These are phyloP conservation scores for Rhodotorula glutinis DNA, from an alignment of 1,284 basidiomycete genomes.

Conservation along the genomic window DNA sequence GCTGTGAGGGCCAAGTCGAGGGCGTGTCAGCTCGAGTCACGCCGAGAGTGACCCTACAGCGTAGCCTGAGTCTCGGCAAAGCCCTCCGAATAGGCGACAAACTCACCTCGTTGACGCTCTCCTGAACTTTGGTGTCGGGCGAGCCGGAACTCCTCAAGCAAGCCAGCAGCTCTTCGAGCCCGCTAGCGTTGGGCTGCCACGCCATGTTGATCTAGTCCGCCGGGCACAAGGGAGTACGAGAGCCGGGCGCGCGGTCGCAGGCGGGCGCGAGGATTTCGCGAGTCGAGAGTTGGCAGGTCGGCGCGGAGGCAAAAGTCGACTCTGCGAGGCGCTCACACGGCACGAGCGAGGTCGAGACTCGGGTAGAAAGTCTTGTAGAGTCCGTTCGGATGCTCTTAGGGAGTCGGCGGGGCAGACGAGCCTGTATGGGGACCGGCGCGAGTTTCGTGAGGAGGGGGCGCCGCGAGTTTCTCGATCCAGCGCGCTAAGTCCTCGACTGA, in stretches of 20 bases:
- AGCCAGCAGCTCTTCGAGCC: slow-evolving; percentile 75
- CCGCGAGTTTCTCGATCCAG: no score
- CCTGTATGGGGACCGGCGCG: background rate
- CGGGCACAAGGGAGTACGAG: background rate
- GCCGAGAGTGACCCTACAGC: no score
- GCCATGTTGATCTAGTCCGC: slow-evolving; percentile 43
- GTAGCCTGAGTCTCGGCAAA: no score
- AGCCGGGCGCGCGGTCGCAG: background rate
- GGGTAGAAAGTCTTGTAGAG: background rate
- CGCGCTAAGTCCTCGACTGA: no score
- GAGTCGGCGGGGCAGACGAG: background rate
- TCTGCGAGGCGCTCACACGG: background rate
- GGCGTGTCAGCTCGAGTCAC: background rate
- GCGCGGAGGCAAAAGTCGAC: background rate
- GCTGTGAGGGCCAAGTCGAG: slow-evolving; percentile 50
- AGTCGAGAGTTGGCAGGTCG: no score
- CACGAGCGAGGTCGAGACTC: background rate
- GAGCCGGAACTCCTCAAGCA: slow-evolving; percentile 56
- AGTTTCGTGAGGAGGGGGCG: background rate
- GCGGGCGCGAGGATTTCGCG: no score
- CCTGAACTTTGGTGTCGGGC: slow-evolving; percentile 49
- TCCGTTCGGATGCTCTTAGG: background rate
- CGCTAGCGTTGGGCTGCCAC: slow-evolving; percentile 73
- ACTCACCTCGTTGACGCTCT: slow-evolving; percentile 50
- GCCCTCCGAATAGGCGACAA: no score